Evolutionary conservation across 495 filamentous ascomycete genomes (phyloP), one percentile per base, ranked within the genome.

Genomic region (Talaromyces ruber): DNA sequence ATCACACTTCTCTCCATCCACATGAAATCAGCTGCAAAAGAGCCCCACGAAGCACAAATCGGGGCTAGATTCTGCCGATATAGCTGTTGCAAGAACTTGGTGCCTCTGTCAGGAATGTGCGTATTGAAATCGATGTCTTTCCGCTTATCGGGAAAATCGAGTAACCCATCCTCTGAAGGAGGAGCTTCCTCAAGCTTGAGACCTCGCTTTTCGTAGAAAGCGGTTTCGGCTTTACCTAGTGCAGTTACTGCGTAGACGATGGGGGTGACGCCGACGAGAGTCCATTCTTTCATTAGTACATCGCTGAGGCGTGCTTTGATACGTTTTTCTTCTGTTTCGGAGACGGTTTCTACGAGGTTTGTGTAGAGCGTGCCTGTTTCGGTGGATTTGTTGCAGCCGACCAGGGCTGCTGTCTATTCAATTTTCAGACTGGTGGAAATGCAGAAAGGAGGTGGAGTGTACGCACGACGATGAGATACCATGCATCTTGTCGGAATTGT

Each of bases 1-100:
- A 81, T 84, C 60, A 86, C 61, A 5, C 53, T 28, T 18, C 51
- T 22, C 29, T 63, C 61, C 32, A 65, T 60, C 64, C 64, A 65
- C 45, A 39, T 58, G 18, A 65, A 63, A 56, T 65, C 64, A 54
- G 7, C 32, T 14, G 57, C 63, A 56, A 61, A 64, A 6, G 63
- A 61, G 24, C 63, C 63, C 63, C 63, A 64, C 5, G 43, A 54
- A 6, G 64, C 18, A 53, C 67, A 68, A 18, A 68, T 68, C 2
- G 62, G 65, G 0, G 59, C 52, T 4, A 68, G 54, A 50, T 68
- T 68, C 25, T 65, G 26, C 8, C 50, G 21, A 54, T 68, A 68
- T 6, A 68, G 54, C 6, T 25, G 58, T 56, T 68, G 62, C 7
- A 68, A 16, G 56, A 65, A 68, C 39, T 56, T 43, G 2, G 58